A percentile compares a stretch with the other conserved stretches of the same genome.
phyloP scores from a whole-genome alignment of 345 rosid species.

The Isatis tinctoria region DNA sequence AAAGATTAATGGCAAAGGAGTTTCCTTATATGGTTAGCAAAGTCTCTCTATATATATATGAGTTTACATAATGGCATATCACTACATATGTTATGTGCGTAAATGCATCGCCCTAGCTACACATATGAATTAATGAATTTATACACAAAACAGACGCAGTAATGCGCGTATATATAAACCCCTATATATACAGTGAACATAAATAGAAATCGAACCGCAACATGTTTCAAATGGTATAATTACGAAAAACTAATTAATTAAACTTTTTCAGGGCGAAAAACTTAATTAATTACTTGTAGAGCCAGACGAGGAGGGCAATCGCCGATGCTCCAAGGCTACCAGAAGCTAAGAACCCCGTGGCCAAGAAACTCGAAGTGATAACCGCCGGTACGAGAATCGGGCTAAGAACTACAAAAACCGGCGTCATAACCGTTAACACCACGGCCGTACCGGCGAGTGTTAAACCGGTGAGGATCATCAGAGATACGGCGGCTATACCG shows the following conservation, averaged over 20 bases:
- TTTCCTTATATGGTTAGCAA: no score
- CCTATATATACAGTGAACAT: neutral
- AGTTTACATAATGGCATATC: no score
- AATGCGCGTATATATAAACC: neutral
- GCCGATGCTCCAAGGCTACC: constrained; percentile 71
- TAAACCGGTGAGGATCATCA: constrained; percentile 59
- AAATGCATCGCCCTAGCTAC: neutral
- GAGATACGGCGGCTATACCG: constrained; percentile 57
- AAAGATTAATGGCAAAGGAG: no score
- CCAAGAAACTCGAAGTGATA: constrained; percentile 42
- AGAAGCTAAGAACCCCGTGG: constrained; percentile 57
- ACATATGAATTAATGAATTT: neutral
- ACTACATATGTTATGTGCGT: no score
- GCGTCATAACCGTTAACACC: constrained; percentile 53
- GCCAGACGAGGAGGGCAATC: constrained; percentile 62
- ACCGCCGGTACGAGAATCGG: constrained; percentile 73
- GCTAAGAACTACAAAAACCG: constrained; percentile 61
- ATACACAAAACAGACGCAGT: neutral
- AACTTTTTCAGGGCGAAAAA: neutral
- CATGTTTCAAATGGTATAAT: neutral
- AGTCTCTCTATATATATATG: no score
- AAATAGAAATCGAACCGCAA: neutral
- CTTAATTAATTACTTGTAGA: constrained; percentile 46
- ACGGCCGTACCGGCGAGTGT: constrained; percentile 58
- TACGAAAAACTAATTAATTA: neutral